Percentiles rank a stretch among this genome's conserved stretches.
Evolutionary conservation across 108 stramenopile genomes (phyloP).

Genomic region (Poteriospumella lacustris): DNA sequence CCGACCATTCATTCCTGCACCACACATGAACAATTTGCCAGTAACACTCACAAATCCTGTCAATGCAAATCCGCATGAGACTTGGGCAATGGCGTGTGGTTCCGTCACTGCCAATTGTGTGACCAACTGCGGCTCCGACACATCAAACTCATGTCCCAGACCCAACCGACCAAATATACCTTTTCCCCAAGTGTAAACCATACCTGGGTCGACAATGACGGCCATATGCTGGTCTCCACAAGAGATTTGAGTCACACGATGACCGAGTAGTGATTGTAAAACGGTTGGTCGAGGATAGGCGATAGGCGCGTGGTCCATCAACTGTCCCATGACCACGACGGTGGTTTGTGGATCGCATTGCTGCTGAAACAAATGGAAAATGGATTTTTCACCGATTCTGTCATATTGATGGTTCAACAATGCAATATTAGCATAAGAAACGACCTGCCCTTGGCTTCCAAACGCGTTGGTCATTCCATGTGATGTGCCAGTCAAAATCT

Average conservation of each 20-base stretch:
- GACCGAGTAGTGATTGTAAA: neutral
- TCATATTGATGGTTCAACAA: neutral
- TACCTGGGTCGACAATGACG: slow-evolving; percentile 40
- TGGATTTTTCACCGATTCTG: neutral
- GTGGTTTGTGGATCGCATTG: neutral
- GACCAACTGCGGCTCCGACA: too few relatives aligned
- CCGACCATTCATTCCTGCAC: slow-evolving; percentile 45
- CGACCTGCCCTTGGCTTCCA: neutral
- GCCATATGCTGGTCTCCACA: slow-evolving; percentile 55
- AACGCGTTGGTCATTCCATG: too few relatives aligned
- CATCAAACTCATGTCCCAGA: slow-evolving; percentile 23
- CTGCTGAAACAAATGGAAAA: neutral
- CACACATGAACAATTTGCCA: slow-evolving; percentile 54
- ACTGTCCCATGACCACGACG: neutral
- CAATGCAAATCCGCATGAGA: slow-evolving; percentile 53
- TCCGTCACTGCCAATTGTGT: too few relatives aligned
- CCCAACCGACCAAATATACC: slow-evolving; percentile 50
- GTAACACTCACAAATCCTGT: slow-evolving; percentile 41
- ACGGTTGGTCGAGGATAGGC: neutral
- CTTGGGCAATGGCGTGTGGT: slow-evolving; percentile 4
- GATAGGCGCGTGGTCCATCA: neutral
- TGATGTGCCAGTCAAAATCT: neutral
- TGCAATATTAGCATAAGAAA: neutral
- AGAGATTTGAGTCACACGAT: slow-evolving; percentile 30
- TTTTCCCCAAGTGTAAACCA: slow-evolving; percentile 46